Conservation (phyloP, 306 rosid species). For the Vicia sativa region DNA sequence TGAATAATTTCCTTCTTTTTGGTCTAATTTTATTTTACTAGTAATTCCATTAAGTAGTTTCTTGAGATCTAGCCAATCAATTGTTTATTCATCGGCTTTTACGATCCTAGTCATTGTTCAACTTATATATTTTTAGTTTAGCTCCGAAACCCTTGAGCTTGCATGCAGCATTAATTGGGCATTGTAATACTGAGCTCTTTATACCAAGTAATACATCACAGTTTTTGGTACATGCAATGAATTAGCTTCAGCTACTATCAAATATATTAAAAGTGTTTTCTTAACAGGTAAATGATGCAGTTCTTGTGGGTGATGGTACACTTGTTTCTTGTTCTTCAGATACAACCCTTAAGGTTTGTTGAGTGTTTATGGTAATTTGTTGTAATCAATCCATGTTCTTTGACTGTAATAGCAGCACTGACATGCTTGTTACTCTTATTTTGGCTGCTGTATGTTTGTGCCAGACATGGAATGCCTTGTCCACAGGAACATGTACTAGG, state of each 20-base stretch:
- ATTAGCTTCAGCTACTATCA: not conserved
- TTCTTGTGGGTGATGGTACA: constrained; percentile 81
- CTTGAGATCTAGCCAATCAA: no score
- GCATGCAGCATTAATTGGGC: not conserved
- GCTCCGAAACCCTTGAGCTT: not conserved
- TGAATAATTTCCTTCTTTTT: no score
- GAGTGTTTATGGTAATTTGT: constrained; percentile 27
- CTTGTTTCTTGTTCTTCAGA: constrained; percentile 99
- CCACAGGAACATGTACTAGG: constrained; percentile 74
- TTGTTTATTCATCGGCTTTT: no score
- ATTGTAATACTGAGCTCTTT: constrained; percentile 22
- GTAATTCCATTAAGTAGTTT: no score
- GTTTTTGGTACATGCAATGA: constrained; percentile 25
- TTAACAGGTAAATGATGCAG: constrained; percentile 72
- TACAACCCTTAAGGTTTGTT: constrained; percentile 86
- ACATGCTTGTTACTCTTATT: constrained; percentile 27
- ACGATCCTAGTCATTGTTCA: not conserved
- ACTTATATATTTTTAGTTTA: not conserved
- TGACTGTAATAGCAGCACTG: constrained; percentile 31
- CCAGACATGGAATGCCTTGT: constrained; percentile 88
- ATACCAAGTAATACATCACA: constrained; percentile 11
- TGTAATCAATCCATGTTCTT: constrained; percentile 12
- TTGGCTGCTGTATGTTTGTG: constrained; percentile 23
- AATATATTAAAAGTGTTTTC: constrained; percentile 12
- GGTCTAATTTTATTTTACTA: not conserved